phyloP scores from a whole-genome alignment of 768 basidiomycete genomes.

The Pulveroboletus sp. region DNA sequence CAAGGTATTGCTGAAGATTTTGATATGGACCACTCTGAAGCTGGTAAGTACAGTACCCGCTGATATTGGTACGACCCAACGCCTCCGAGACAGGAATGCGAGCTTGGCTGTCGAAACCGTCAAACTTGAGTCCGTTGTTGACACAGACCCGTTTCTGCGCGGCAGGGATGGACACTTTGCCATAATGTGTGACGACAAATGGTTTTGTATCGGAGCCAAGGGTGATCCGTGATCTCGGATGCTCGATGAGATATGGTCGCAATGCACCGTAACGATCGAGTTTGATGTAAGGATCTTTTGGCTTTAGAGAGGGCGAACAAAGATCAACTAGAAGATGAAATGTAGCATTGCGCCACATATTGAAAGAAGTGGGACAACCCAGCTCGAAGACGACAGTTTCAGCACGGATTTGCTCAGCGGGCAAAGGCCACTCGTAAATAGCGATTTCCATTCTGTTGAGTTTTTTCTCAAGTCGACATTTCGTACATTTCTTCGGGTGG shows the following conservation, averaged over 20 bases:
- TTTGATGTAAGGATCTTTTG: conserved; percentile 2
- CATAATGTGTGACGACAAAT: conserved; percentile 14
- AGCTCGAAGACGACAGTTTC: conserved; percentile 42
- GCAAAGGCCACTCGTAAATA: conserved; percentile 48
- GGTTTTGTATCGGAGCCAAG: conserved; percentile 25
- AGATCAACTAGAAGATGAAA: conserved; percentile 38
- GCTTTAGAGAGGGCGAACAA: conserved; percentile 13
- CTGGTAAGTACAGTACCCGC: conserved; percentile 28
- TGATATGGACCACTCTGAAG: conserved; percentile 34
- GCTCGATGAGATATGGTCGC: conserved; percentile 7
- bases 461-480: conserved; percentile 25
- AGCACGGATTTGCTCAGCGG: conserved; percentile 19
- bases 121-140: conserved; percentile 33
- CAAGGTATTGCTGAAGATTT: conserved; percentile 35
- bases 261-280: conserved; percentile 15
- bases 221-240: conserved; percentile 16
- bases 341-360: conserved; percentile 43
- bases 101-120: conserved; percentile 26
- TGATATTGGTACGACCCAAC: conserved; percentile 15
- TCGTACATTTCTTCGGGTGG: conserved; percentile 17
- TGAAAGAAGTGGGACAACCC: conserved; percentile 35
- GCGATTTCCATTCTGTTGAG: conserved; percentile 27
- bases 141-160: conserved; percentile 19
- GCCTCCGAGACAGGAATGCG: conserved; percentile 10
- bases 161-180: conserved; percentile 8